Base-by-base conservation (phyloP, 2,329 filamentous ascomycete species). In the Ilyonectria mors-panacis region DNA sequence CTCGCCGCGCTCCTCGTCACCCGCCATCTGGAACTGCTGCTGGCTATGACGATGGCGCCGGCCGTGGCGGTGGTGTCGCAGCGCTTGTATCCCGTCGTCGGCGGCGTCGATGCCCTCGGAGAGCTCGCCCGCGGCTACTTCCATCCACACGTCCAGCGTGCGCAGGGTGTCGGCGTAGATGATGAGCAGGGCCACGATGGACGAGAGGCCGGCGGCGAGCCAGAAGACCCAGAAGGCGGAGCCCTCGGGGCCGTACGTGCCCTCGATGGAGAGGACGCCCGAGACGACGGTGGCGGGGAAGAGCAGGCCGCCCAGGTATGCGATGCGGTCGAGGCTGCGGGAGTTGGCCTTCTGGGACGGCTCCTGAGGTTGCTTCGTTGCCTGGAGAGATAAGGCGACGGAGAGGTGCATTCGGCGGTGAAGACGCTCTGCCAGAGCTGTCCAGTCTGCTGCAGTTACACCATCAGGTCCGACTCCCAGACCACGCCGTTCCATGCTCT, bases 131-230 rank as follows among this genome's bases (percentile, higher is more conserved):
- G 75, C 75, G 2, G 76, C 74, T 4, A 83, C 79, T 67, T 85
- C 84, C 26, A 85, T 80, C 82, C 84, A 86, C 9, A 86, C 84
- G 70, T 85, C 81, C 39, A 79, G 75, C 48, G 77, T 81, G 47
- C 85, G 81, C 50, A 87, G 79, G 47, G 82, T 81, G 66, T 87
- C 85, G 9, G 84, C 81, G 70, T 87, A 85, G 61, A 87, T 85
- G 61, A 86, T 69, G 4, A 82, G 66, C 2, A 87, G 59, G 0
- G 81, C 81, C 1, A 83, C 9, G 15, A 81, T 62, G 2, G 80
- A 78, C 1, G 83, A 78, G 4, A 84, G 79, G 0, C 82, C 71
- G 3, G 81, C 79, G 3, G 79, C 78, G 1, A 81, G 80, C 85
- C 85, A 87, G 65, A 86, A 87, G 0, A 87, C 79, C 79, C 80